A percentile compares a stretch with the other conserved stretches of the same genome.
phyloP scores from a whole-genome alignment of 805 yeast genomes.

The Metschnikowia baotianmanensis region DNA sequence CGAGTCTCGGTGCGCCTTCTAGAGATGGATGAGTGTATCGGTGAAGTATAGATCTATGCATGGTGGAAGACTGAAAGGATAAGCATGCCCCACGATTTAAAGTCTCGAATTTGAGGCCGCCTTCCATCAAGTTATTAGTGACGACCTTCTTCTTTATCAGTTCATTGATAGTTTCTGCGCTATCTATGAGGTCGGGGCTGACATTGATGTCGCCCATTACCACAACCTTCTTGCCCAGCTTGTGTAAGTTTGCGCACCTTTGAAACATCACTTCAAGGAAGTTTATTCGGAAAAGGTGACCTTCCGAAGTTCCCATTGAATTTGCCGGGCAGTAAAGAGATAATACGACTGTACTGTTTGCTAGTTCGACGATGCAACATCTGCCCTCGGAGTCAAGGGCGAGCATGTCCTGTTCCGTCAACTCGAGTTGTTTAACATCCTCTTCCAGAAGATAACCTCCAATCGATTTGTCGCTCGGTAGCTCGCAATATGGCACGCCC shows the following conservation, averaged over 20 bases:
- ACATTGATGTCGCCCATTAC: slow-evolving; percentile 90
- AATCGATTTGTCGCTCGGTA: slow-evolving; percentile 34
- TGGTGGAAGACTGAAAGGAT: slow-evolving; percentile 34
- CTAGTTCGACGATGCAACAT: slow-evolving; percentile 70
- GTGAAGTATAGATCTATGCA: slow-evolving; percentile 31
- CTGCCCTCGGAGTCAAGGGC: slow-evolving; percentile 81
- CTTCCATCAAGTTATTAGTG: slow-evolving; percentile 16
- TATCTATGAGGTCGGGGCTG: slow-evolving; percentile 74
- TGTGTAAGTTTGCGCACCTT: slow-evolving; percentile 56
- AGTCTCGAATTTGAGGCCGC: slow-evolving; percentile 25
- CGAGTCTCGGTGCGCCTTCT: slow-evolving; percentile 6
- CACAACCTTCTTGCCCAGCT: slow-evolving; percentile 63
- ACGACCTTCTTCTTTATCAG: slow-evolving; percentile 30
- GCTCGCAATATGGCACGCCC: slow-evolving; percentile 14
- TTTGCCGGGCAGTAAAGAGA: slow-evolving; percentile 90
- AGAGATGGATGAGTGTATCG: slow-evolving; percentile 24
- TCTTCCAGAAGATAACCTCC: slow-evolving; percentile 66
- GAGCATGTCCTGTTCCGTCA: slow-evolving; percentile 6
- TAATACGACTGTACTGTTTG: slow-evolving; percentile 57
- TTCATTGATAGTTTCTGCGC: slow-evolving; percentile 64
- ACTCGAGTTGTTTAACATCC: slow-evolving; percentile 32
- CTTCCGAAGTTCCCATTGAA: slow-evolving; percentile 68
- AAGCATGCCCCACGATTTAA: slow-evolving; percentile 28
- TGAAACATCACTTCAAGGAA: slow-evolving; percentile 60
- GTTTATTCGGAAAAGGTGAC: slow-evolving; percentile 52